Evolutionary conservation across 2,329 filamentous ascomycete genomes (phyloP).

Genomic region (Cephalotrichum gorgonifer): DNA sequence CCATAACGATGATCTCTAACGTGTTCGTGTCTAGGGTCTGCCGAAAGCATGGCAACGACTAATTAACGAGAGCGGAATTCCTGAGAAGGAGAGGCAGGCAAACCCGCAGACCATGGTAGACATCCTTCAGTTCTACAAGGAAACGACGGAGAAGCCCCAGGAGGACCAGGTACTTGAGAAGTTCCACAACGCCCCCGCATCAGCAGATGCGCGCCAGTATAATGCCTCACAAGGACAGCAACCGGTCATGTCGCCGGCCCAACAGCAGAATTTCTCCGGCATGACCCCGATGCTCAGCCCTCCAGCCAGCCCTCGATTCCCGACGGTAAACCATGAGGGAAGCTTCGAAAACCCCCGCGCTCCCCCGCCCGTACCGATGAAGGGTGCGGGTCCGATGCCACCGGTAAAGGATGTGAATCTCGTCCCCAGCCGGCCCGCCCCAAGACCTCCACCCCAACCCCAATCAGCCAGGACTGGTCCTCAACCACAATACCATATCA

Average conservation of each 20-base stretch:
- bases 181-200: slow-evolving; percentile 73
- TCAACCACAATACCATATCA: slow-evolving; percentile 44
- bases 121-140: slow-evolving; percentile 94
- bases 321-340: slow-evolving; percentile 71
- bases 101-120: slow-evolving; percentile 93
- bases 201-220: slow-evolving; percentile 34
- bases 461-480: slow-evolving; percentile 43
- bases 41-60: slow-evolving; percentile 97
- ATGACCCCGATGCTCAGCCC: slow-evolving; percentile 62
- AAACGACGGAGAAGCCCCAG: slow-evolving; percentile 68
- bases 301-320: slow-evolving; percentile 77
- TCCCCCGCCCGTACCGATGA: slow-evolving; percentile 70
- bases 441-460: slow-evolving; percentile 66
- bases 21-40: slow-evolving; percentile 51
- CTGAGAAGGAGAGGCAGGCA: slow-evolving; percentile 89
- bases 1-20: not conserved
- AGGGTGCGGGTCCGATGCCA: slow-evolving; percentile 27
- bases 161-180: slow-evolving; percentile 93
- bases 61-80: slow-evolving; percentile 90
- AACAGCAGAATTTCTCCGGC: slow-evolving; percentile 44
- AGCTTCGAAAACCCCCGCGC: slow-evolving; percentile 97
- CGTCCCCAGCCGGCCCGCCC: slow-evolving; percentile 75
- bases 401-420: slow-evolving; percentile 44
- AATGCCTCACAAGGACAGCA: slow-evolving; percentile 29
- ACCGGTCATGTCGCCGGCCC: slow-evolving; percentile 33